Conservation (phyloP, 495 filamentous ascomycete species). For the Podospora bellae-mahoneyi region DNA sequence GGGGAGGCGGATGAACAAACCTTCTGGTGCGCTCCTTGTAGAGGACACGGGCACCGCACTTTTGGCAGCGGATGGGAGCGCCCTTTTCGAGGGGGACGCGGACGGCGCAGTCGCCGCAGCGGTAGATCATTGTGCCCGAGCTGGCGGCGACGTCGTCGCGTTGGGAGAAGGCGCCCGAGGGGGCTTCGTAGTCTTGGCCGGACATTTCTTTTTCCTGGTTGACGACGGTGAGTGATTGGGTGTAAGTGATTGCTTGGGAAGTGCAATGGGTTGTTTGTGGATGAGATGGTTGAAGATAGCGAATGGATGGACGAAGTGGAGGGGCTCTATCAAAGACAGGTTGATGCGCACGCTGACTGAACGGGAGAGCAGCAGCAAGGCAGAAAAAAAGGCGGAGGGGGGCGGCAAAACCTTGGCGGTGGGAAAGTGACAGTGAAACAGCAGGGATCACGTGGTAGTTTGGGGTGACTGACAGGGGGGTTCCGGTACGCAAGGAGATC, state of each 20-base stretch:
- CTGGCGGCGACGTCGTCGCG: constrained; percentile 33
- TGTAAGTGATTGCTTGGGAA: not conserved
- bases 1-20: constrained; percentile 42
- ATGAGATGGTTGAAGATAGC: not conserved
- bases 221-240: not conserved
- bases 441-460: constrained; percentile 4
- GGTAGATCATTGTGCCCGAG: constrained; percentile 65
- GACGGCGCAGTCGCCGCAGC: constrained; percentile 88
- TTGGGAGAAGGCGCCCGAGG: constrained; percentile 29
- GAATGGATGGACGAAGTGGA: constrained; percentile 1
- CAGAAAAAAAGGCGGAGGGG: constrained; percentile 35
- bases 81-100: constrained; percentile 77
- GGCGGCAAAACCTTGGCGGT: constrained; percentile 32
- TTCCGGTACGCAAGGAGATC: not conserved
- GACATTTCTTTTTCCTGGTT: constrained; percentile 42
- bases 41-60: constrained; percentile 91
- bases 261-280: not conserved
- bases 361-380: constrained; percentile 10
- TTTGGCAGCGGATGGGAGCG: constrained; percentile 89
- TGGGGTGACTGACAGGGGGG: not conserved
- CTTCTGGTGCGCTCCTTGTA: constrained; percentile 98
- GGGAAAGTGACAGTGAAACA: not conserved
- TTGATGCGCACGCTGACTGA: constrained; percentile 4
- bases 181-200: constrained; percentile 54
- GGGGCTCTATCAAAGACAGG: constrained; percentile 6